Percentiles rank a stretch among this genome's conserved stretches.
Conservation (phyloP, 176 grass and related monocot genomes). For the Avena insularis region DNA sequence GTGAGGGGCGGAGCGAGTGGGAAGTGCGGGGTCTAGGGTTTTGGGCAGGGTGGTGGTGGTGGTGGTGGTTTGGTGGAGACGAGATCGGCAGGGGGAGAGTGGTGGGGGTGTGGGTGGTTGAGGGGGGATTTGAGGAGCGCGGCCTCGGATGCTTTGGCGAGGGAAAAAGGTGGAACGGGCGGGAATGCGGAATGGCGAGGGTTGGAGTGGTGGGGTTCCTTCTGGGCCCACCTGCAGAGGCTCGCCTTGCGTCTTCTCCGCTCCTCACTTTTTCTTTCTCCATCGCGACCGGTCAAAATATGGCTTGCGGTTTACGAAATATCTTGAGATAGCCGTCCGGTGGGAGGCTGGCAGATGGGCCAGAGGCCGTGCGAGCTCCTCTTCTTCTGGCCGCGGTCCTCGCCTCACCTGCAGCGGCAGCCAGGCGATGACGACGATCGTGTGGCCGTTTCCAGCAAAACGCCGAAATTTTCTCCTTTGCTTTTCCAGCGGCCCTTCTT, state of each 20-base stretch:
- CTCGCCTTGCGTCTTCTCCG: not conserved
- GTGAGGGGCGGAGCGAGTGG: not conserved
- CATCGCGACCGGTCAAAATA: not conserved
- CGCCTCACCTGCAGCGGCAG: not conserved
- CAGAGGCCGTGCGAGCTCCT: not conserved
- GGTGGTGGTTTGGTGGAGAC: not conserved
- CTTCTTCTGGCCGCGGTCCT: not conserved
- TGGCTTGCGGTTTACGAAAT: too few relatives aligned
- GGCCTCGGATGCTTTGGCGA: constrained; percentile 9
- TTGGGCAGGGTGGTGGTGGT: not conserved
- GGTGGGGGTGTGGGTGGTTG: not conserved
- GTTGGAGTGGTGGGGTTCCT: not conserved
- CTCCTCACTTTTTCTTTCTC: not conserved
- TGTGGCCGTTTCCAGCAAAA: too few relatives aligned
- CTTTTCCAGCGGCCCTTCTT: too few relatives aligned
- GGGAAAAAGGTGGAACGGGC: not conserved
- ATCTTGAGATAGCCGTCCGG: not conserved
- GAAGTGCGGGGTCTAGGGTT: not conserved
- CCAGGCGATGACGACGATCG: too few relatives aligned
- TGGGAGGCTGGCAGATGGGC: not conserved
- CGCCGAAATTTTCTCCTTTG: too few relatives aligned
- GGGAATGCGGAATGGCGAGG: not conserved
- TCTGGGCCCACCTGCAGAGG: not conserved
- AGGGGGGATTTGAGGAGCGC: too few relatives aligned
- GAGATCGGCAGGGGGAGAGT: not conserved